Conservation (phyloP, 129 eudicot genomes). For the Flaveria brownii region DNA sequence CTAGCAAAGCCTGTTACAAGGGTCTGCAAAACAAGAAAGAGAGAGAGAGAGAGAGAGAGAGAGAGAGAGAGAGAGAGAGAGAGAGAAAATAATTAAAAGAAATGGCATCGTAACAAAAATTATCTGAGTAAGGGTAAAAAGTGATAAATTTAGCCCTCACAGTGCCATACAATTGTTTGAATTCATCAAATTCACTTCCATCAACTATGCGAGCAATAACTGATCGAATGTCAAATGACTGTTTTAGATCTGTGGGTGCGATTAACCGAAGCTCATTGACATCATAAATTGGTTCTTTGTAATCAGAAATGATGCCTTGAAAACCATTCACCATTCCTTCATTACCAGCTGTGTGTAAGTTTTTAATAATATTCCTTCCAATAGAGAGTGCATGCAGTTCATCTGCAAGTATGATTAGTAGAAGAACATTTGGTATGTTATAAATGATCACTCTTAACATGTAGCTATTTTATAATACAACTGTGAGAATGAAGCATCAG, state of each 20-base stretch:
- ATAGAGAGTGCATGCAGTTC: slow-evolving; percentile 88
- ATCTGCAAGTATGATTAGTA: slow-evolving; percentile 44
- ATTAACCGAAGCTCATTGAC: slow-evolving; percentile 75
- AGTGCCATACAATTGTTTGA: slow-evolving; percentile 99
- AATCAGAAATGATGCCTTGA: slow-evolving; percentile 36
- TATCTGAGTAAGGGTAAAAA: slow-evolving; percentile 28
- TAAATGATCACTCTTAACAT: background rate
- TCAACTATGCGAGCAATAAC: slow-evolving; percentile 91
- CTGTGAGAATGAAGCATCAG: slow-evolving; percentile 7
- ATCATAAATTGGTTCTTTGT: slow-evolving; percentile 82
- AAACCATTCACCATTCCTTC: slow-evolving; percentile 32
- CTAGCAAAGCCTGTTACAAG: slow-evolving; percentile 96
- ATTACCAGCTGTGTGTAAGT: slow-evolving; percentile 83
- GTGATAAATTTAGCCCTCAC: slow-evolving; percentile 59
- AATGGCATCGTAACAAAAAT: background rate
- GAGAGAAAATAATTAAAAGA: background rate
- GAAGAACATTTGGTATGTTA: background rate
- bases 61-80: too few species aligned
- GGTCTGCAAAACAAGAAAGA: slow-evolving; percentile 54
- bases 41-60: background rate
- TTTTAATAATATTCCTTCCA: slow-evolving; percentile 89
- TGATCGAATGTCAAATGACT: slow-evolving; percentile 84
- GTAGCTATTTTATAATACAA: slow-evolving; percentile 1
- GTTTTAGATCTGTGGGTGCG: slow-evolving; percentile 90
- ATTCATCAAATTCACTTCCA: slow-evolving; percentile 96